phyloP scores from a whole-genome alignment of 257 asterid species.

The Solanum megistacrolobum region DNA sequence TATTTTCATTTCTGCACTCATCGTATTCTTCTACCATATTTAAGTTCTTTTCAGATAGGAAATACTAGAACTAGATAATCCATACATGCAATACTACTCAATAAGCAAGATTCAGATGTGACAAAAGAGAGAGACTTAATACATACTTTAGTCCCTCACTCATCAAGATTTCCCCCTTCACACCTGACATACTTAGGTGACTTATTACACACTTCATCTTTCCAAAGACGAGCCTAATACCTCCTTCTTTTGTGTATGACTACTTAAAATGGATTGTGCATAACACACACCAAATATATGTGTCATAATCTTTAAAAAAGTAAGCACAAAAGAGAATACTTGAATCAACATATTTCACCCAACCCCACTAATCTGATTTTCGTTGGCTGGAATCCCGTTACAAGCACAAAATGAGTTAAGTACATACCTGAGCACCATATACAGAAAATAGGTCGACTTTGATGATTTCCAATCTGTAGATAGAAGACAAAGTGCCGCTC shows the following conservation, averaged over 20 bases:
- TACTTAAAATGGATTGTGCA: not conserved
- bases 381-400: not conserved
- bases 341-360: not conserved
- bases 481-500: conserved; percentile 39
- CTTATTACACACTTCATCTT: not conserved
- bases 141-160: not conserved
- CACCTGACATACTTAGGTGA: not conserved
- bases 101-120: not conserved
- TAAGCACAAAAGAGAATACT: not conserved
- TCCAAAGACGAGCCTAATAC: not conserved
- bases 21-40: not conserved
- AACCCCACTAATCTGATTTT: not conserved
- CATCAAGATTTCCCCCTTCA: not conserved
- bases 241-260: not conserved
- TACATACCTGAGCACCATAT: conserved; percentile 73
- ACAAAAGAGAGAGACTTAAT: not conserved
- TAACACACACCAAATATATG: not conserved
- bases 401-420: not conserved
- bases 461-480: conserved; percentile 59
- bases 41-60: not conserved
- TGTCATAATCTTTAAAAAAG: not conserved
- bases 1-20: not conserved
- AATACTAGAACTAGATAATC: not conserved
- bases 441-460: conserved; percentile 57
- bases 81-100: not conserved